Percentiles rank a stretch among this genome's conserved stretches.
Evolutionary conservation across 148 eudicot genomes (phyloP).

Genomic region (Rhododendron ferrugineum): DNA sequence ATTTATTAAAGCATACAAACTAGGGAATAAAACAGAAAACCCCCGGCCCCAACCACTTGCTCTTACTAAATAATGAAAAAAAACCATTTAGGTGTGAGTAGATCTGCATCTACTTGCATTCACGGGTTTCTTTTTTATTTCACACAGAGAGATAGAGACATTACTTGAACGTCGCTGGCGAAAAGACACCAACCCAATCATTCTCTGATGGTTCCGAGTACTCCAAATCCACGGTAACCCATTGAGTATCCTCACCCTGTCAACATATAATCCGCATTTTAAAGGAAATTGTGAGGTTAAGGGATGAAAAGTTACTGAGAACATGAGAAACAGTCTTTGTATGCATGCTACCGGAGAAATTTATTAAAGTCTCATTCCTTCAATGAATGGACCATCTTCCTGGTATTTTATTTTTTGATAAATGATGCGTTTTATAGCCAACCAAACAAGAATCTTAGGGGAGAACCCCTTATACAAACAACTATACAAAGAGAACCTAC

Average conservation of each 20-base stretch:
- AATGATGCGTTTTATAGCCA: too few relatives aligned
- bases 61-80: too few relatives aligned
- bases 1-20: too few relatives aligned
- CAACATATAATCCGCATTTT: background rate
- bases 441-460: too few relatives aligned
- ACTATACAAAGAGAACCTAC: too few relatives aligned
- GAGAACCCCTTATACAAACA: too few relatives aligned
- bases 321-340: background rate
- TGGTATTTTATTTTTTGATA: too few relatives aligned
- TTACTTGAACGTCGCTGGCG: constrained; percentile 71
- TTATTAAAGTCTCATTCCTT: background rate
- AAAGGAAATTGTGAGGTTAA: background rate
- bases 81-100: too few relatives aligned
- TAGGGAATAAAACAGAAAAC: too few relatives aligned
- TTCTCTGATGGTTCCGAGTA: constrained; percentile 49
- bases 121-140: too few relatives aligned
- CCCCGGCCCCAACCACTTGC: too few relatives aligned
- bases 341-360: background rate
- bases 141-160: background rate
- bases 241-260: constrained; percentile 75
- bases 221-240: constrained; percentile 56
- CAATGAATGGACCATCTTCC: background rate
- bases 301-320: background rate
- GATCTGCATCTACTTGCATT: too few relatives aligned
- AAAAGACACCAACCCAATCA: constrained; percentile 95